phyloP scores from a whole-genome alignment of 192 early-diverging fungal species.

The Globomyces pollinis-pini region DNA sequence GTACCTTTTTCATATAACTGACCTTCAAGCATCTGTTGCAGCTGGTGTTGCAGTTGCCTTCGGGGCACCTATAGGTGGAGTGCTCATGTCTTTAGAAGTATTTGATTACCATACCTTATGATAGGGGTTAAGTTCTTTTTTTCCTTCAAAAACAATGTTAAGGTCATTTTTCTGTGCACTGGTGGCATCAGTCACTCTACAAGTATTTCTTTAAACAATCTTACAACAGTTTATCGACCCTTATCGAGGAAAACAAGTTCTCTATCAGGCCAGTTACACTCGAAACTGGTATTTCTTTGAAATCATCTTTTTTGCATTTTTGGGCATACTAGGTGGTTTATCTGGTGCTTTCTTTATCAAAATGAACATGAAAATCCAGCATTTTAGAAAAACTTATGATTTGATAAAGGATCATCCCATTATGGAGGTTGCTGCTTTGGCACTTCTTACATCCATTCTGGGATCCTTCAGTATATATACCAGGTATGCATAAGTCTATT shows the following conservation, averaged over 20 bases:
- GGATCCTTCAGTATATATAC: conserved; percentile 80
- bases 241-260: conserved; percentile 44
- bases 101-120: conserved; percentile 2
- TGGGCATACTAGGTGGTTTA: conserved; percentile 79
- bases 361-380: conserved; percentile 58
- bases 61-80: conserved; percentile 94
- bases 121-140: conserved; percentile 80
- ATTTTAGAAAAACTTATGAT: conserved; percentile 61
- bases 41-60: conserved; percentile 93
- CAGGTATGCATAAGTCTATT: too few species aligned
- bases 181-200: conserved; percentile 75
- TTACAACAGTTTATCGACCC: conserved; percentile 57
- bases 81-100: conserved; percentile 81
- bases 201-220: too few species aligned
- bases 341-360: conserved; percentile 74
- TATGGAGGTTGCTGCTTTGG: conserved; percentile 63
- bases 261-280: conserved; percentile 76
- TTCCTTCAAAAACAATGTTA: conserved; percentile 92
- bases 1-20: background rate
- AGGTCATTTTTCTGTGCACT: conserved; percentile 91
- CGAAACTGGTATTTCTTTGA: conserved; percentile 90
- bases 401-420: conserved; percentile 63
- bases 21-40: conserved; percentile 64
- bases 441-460: conserved; percentile 61
- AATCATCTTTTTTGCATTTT: conserved; percentile 71